Evolutionary conservation across 306 rosid genomes (phyloP).

Genomic region (Trifolium fragiferum): DNA sequence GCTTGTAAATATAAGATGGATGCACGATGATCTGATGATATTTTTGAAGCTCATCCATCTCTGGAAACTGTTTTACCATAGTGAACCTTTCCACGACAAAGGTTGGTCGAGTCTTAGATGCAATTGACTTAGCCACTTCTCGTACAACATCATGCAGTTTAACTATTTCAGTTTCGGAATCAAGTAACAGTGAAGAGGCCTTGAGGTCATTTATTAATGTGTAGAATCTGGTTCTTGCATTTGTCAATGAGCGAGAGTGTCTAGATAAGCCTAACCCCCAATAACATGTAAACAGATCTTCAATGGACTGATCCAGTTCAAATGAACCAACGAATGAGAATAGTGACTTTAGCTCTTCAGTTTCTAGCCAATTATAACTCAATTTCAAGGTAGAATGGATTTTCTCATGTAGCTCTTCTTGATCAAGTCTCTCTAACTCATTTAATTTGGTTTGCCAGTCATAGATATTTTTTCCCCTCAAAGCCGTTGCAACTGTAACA

Average conservation of each 20-base stretch:
- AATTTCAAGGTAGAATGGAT: neutral
- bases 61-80: too few species aligned
- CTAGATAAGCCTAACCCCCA: neutral
- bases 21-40: neutral
- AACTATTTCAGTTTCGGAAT: neutral
- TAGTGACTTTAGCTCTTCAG: neutral
- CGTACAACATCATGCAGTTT: neutral
- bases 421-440: neutral
- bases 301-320: accelerated
- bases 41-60: neutral
- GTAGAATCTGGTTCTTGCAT: neutral
- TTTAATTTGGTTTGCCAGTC: neutral
- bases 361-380: neutral
- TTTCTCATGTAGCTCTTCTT: neutral
- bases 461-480: neutral
- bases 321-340: neutral
- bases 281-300: neutral
- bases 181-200: neutral
- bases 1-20: neutral
- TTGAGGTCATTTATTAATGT: neutral
- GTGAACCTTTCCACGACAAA: neutral
- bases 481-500: neutral
- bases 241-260: neutral
- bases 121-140: neutral
- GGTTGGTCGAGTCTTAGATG: neutral